Conservation (phyloP, 495 filamentous ascomycete species). For the Durotheca rogersii region DNA sequence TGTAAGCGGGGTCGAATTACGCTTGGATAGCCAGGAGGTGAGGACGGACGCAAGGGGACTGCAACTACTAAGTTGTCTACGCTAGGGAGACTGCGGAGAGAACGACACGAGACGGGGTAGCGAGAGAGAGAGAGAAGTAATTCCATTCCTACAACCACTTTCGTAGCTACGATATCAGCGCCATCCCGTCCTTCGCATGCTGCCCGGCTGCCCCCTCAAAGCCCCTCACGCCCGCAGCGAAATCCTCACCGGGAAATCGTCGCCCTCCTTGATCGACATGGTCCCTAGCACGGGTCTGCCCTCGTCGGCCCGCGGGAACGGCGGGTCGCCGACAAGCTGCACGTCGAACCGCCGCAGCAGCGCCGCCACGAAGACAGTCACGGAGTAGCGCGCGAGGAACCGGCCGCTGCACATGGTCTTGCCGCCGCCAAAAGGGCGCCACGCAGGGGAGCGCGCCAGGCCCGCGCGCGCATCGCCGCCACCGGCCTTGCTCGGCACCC, state of each 20-base stretch:
- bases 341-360: constrained; percentile 30
- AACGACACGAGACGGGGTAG: too few relatives aligned
- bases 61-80: too few relatives aligned
- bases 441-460: constrained; percentile 18
- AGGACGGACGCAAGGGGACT: too few relatives aligned
- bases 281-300: constrained; percentile 33
- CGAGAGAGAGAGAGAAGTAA: too few relatives aligned
- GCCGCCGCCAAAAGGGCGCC: constrained; percentile 38
- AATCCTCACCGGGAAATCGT: constrained; percentile 17
- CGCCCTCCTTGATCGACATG: constrained; percentile 23
- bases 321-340: constrained; percentile 5
- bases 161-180: too few relatives aligned
- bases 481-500: constrained; percentile 15
- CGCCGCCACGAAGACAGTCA: constrained; percentile 31
- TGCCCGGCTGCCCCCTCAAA: not conserved
- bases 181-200: too few relatives aligned
- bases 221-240: constrained; percentile 1
- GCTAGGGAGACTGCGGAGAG: too few relatives aligned
- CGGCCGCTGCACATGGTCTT: constrained; percentile 35
- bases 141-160: too few relatives aligned
- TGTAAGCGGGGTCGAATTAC: too few relatives aligned
- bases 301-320: constrained; percentile 23
- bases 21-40: too few relatives aligned
- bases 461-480: constrained; percentile 1
- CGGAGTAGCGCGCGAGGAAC: constrained; percentile 24